phyloP scores from a whole-genome alignment of 1,284 basidiomycete genomes.

The Tilletia indica region DNA sequence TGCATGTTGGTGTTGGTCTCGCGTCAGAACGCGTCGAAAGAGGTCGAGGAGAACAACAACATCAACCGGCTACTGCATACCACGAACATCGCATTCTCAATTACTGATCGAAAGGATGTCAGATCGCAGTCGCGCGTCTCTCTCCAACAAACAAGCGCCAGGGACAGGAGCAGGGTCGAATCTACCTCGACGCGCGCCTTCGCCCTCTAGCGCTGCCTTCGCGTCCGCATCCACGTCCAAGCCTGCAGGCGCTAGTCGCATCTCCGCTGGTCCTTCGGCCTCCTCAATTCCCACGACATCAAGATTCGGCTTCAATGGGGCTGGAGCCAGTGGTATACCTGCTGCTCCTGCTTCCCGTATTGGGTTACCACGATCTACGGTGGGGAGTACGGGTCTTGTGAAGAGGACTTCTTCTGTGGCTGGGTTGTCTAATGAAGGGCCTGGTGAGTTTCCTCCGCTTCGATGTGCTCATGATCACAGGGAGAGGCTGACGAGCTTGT shows the following conservation, averaged over 20 bases:
- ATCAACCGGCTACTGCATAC: no score
- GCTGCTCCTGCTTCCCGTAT: background rate
- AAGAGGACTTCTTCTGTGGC: background rate
- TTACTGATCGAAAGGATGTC: background rate
- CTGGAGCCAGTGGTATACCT: background rate
- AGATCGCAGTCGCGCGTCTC: background rate
- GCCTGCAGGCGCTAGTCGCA: background rate
- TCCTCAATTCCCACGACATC: background rate
- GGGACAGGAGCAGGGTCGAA: background rate
- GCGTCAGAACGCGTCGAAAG: no score
- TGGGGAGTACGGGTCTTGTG: background rate
- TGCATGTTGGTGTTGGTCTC: no score
- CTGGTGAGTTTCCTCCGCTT: no score
- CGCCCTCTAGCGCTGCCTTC: background rate
- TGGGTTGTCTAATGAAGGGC: background rate
- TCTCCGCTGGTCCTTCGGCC: background rate
- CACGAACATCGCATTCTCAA: background rate
- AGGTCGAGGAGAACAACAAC: no score
- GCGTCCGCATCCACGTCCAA: background rate
- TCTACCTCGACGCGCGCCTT: conserved; percentile 6
- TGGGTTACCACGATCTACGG: background rate
- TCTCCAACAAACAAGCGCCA: background rate
- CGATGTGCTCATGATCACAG: no score
- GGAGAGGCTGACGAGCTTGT: no score
- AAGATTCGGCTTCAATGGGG: background rate